Conservation (phyloP, 139 green algal genomes). For the Coccomyxa sp. region DNA sequence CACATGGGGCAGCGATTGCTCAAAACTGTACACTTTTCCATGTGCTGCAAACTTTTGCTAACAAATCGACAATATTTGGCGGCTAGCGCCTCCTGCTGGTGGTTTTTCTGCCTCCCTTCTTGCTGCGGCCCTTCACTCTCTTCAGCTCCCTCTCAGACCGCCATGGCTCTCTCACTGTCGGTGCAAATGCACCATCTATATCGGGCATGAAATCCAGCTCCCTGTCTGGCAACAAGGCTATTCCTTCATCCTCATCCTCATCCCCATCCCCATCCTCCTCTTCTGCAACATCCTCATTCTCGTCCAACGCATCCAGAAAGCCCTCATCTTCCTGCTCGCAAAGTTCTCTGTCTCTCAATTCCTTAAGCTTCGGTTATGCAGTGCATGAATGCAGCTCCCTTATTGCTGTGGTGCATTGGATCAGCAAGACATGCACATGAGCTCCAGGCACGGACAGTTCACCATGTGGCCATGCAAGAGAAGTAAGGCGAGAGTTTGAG, state of each 20-base stretch:
- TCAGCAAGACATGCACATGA: no score
- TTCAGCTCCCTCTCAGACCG: not conserved
- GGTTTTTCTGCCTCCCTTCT: not conserved
- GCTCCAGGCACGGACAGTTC: no score
- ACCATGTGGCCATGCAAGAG: no score
- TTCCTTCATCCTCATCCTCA: slow-evolving; percentile 3
- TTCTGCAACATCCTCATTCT: not conserved
- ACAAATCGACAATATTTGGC: no score
- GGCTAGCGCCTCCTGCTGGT: not conserved
- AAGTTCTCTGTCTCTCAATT: no score
- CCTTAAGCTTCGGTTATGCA: no score
- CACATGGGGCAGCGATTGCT: no score
- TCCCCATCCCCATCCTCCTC: not conserved
- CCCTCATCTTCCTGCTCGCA: not conserved
- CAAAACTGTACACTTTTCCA: no score
- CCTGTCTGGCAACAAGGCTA: not conserved
- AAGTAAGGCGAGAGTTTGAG: no score
- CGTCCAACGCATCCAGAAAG: not conserved
- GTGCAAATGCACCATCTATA: not conserved
- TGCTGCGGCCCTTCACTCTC: not conserved
- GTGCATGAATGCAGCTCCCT: no score
- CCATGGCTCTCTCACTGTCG: not conserved
- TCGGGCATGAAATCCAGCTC: not conserved
- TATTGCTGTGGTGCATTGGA: no score
- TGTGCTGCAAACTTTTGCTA: no score